Percentiles rank a stretch among this genome's conserved stretches.
Conservation (phyloP, 495 filamentous ascomycete species). For the Talaromyces thailandensis region DNA sequence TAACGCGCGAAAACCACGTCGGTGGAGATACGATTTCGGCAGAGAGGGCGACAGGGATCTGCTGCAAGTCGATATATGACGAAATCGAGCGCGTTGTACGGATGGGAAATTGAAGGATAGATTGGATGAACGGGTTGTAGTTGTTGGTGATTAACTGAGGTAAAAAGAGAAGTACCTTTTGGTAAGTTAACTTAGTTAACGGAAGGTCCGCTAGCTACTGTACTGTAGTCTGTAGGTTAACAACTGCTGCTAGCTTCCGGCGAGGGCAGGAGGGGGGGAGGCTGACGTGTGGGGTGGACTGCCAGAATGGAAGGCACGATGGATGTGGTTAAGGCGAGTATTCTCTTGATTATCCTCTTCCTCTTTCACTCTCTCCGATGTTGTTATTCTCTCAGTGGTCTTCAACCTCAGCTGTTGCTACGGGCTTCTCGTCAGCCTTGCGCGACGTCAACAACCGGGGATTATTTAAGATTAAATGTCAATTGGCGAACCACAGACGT, state of each 20-base stretch:
- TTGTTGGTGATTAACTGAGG: background rate
- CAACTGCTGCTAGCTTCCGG: background rate
- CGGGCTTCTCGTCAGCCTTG: background rate
- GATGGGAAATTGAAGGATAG: background rate
- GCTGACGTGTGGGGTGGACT: background rate
- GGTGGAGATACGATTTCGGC: slow-evolving; percentile 5
- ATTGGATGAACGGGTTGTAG: background rate
- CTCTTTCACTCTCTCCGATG: background rate
- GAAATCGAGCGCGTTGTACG: background rate
- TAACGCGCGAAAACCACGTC: slow-evolving; percentile 7
- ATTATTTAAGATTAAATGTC: slow-evolving; percentile 4
- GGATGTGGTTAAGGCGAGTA: background rate
- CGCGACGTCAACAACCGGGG: background rate
- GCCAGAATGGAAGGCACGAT: background rate
- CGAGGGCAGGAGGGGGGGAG: background rate
- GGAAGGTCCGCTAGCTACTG: background rate
- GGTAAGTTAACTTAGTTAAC: too few species aligned
- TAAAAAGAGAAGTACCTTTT: background rate
- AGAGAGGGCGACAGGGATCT: background rate
- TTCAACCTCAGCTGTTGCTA: background rate
- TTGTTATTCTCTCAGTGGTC: background rate
- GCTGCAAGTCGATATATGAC: background rate
- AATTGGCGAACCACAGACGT: slow-evolving; percentile 10
- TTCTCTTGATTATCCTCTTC: background rate
- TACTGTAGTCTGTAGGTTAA: too few species aligned